Conservation (phyloP, 2,329 filamentous ascomycete species). For the Fusarium albidum region DNA sequence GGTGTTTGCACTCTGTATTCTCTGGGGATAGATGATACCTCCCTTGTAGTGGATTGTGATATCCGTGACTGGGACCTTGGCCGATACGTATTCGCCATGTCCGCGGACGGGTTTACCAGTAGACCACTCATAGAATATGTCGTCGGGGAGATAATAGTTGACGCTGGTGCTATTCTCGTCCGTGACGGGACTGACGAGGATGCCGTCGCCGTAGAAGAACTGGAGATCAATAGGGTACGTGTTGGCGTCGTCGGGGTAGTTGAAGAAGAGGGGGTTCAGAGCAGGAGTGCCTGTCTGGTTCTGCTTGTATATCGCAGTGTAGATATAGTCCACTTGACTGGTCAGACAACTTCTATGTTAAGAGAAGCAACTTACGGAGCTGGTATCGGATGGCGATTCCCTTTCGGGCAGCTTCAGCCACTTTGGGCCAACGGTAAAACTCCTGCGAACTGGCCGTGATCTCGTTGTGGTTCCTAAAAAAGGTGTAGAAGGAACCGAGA, state of each 20-base stretch:
- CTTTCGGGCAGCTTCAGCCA: conserved; percentile 68
- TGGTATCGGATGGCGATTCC: conserved; percentile 75
- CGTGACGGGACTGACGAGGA: conserved; percentile 57
- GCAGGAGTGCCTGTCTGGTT: conserved; percentile 68
- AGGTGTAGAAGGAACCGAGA: conserved; percentile 72
- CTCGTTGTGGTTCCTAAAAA: conserved; percentile 73
- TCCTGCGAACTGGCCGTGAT: conserved; percentile 59
- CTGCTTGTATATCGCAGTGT: conserved; percentile 73
- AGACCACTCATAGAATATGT: conserved; percentile 59
- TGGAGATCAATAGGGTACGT: conserved; percentile 56
- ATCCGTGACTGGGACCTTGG: conserved; percentile 51
- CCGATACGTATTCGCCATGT: conserved; percentile 25
- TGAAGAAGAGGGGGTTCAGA: conserved; percentile 75
- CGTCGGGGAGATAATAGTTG: conserved; percentile 56
- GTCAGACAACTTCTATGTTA: background rate
- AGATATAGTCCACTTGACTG: conserved; percentile 70
- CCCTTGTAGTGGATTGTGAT: conserved; percentile 74
- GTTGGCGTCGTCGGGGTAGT: conserved; percentile 62
- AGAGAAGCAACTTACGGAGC: conserved; percentile 48
- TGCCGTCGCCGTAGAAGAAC: conserved; percentile 56
- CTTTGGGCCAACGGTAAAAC: conserved; percentile 72
- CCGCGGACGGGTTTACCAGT: conserved; percentile 56
- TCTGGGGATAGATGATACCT: conserved; percentile 68
- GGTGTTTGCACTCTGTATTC: conserved; percentile 64
- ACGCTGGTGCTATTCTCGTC: conserved; percentile 53